These are phyloP conservation scores for Trichodelitschia bisporula DNA, from an alignment of 495 filamentous ascomycete genomes.

Conservation along the genomic window DNA sequence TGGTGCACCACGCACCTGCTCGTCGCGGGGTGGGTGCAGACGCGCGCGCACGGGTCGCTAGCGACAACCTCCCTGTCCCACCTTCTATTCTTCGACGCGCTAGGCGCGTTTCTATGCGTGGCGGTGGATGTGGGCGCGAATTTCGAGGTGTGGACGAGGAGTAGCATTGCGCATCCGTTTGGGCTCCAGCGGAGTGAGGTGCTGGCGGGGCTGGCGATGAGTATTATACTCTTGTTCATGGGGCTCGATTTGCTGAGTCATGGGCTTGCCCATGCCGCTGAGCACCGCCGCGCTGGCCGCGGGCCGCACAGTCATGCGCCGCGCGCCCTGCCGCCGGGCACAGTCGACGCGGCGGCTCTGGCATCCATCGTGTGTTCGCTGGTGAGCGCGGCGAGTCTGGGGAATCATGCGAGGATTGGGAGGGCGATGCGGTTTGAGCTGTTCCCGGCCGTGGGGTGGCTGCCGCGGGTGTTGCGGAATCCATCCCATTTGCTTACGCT, in stretches of 20 bases:
- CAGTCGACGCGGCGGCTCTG: slow-evolving; percentile 58
- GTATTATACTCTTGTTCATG: slow-evolving; percentile 84
- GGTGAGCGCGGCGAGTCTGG: slow-evolving; percentile 62
- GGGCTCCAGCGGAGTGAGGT: slow-evolving; percentile 82
- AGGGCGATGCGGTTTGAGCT: slow-evolving; percentile 48
- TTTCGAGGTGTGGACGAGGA: slow-evolving; percentile 93
- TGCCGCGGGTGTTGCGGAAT: slow-evolving; percentile 65
- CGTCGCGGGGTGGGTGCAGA: slow-evolving; percentile 60
- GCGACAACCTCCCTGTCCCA: slow-evolving; percentile 85
- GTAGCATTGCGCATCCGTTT: slow-evolving; percentile 81
- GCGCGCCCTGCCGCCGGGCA: slow-evolving; percentile 40
- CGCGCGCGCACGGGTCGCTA: slow-evolving; percentile 63
- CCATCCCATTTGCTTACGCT: slow-evolving; percentile 86
- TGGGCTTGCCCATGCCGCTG: slow-evolving; percentile 68
- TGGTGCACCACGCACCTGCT: slow-evolving; percentile 81
- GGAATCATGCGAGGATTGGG: slow-evolving; percentile 85
- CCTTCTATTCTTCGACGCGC: slow-evolving; percentile 79
- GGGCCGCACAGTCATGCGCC: slow-evolving; percentile 32
- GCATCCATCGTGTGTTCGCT: slow-evolving; percentile 75
- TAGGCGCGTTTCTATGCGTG: slow-evolving; percentile 81
- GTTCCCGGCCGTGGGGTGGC: slow-evolving; percentile 34
- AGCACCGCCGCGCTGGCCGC: slow-evolving; percentile 29
- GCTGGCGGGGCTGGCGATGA: slow-evolving; percentile 90
- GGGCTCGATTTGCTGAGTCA: slow-evolving; percentile 87
- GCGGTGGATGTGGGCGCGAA: slow-evolving; percentile 79